Evolutionary conservation across 2,329 filamentous ascomycete genomes (phyloP), one percentile per base, ranked within the genome.

Genomic region (Diaporthe ampelina): DNA sequence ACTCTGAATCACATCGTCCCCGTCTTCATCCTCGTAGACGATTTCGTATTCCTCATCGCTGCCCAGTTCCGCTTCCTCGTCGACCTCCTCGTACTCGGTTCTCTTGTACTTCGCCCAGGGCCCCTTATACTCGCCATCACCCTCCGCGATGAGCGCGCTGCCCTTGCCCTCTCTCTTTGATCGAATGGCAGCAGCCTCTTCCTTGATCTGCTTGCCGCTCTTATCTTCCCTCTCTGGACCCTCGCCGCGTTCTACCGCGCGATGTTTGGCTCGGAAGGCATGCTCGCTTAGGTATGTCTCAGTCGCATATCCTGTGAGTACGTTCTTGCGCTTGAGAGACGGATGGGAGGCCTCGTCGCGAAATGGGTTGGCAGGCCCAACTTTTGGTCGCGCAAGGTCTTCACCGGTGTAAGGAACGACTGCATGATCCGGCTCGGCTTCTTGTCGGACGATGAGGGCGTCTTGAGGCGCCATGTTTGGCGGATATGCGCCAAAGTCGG

Each of bases 241-340:
- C 77, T 84, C 92, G 82, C 79, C 91, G 76, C 93, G 89, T 81
- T 96, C 93, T 75, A 97, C 90, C 1, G 95, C 95, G 73, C 95
- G 93, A 81, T 98, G 95, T 77, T 97, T 95, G 80, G 91, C 91
- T 78, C 94, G 91, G 82, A 99, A 99, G 0, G 94, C 95, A 77
- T 96, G 91, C 80, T 98, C 97, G 82, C 94, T 97, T 77, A 99
- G 91, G 78, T 91, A 94, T 0, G 94, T 95, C 83, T 99, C 96
- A 78, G 97, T 90, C 2, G 97, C 97, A 79, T 91, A 93, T 15
- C 97, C 97, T 0, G 97, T 98, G 15, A 94, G 88, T 1, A 95
- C 88, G 76, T 95, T 96, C 81, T 95, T 96, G 75, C 94, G 91
- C 84, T 95, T 96, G 61, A 54, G 70, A 19, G 68, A 50, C 13